Evolutionary conservation across 2,329 filamentous ascomycete species (phyloP), one percentile per base, ranked within the genome.

Genomic region (Alternaria ventricosa): DNA sequence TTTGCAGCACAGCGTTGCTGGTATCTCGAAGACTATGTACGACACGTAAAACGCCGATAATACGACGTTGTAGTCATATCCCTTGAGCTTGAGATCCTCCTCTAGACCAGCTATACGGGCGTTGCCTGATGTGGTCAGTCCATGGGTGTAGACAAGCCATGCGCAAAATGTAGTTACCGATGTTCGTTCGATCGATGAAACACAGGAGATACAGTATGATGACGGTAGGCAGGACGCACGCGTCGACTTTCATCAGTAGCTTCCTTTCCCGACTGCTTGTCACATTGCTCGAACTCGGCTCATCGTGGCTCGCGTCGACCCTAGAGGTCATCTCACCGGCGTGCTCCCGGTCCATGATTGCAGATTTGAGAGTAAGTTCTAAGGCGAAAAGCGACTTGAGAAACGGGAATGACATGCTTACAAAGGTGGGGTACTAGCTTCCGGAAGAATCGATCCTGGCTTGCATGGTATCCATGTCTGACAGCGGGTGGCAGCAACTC

Each of bases 1-100:
- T 92, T 92, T 92, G 82, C 89, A 91, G 6, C 84, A 76, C 57
- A 92, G 82, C 61, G 87, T 92, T 57, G 83, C 83, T 0, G 90
- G 90, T 28, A 92, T 88, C 74, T 92, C 89, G 68, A 91, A 91
- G 51, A 92, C 25, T 70, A 92, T 90, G 77, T 92, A 92, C 1
- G 87, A 86, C 71, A 92, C 83, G 78, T 90, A 92, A 79, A 92
- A 92, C 66, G 88, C 75, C n/a, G 88, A 88, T 2, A 92, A 82
- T 4, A 91, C 81, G 22, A 79, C 80, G 73, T 92, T 92, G 80
- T 91, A 92, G 73, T 91, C 88, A 72, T 89, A 87, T 20, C 85
- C 85, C 15, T 75, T 73, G 51, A 92, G 78, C 0, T 80, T 73
- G 1, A 92, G 84, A 56, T 91, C 89, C 27, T 80, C 81, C 53